Evolutionary conservation across 306 rosid genomes (phyloP).

Genomic region (Medicago truncatula): DNA sequence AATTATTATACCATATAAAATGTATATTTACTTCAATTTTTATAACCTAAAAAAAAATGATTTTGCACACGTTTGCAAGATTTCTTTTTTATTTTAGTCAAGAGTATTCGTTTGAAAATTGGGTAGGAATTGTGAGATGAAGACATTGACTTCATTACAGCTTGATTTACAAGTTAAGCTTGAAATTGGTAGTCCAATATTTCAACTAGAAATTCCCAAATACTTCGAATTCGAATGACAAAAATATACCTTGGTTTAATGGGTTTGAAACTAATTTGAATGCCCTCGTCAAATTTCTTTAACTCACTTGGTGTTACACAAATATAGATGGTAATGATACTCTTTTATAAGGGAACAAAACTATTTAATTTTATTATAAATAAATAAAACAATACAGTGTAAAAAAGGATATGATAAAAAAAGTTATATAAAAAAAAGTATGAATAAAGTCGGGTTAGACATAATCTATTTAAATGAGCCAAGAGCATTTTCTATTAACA

Average conservation of each 20-base stretch:
- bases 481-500: too few species aligned
- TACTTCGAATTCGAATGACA: not conserved
- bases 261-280: not conserved
- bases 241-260: not conserved
- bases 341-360: too few species aligned
- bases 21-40: not conserved
- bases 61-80: not conserved
- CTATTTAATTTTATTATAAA: too few species aligned
- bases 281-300: too few species aligned
- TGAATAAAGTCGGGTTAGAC: too few species aligned
- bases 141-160: constrained; percentile 17
- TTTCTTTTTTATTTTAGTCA: constrained; percentile 20
- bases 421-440: too few species aligned
- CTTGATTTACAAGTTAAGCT: constrained; percentile 28
- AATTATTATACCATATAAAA: not conserved
- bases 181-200: constrained; percentile 33
- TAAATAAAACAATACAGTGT: too few species aligned
- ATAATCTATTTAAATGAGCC: too few species aligned
- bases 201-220: constrained; percentile 35
- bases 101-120: constrained; percentile 23
- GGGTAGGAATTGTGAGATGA: constrained; percentile 14
- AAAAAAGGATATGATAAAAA: too few species aligned
- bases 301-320: too few species aligned
- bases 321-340: too few species aligned
- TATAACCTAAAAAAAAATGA: not conserved